Conservation (phyloP, 345 rosid species). For the Atalantia buxifolia region DNA sequence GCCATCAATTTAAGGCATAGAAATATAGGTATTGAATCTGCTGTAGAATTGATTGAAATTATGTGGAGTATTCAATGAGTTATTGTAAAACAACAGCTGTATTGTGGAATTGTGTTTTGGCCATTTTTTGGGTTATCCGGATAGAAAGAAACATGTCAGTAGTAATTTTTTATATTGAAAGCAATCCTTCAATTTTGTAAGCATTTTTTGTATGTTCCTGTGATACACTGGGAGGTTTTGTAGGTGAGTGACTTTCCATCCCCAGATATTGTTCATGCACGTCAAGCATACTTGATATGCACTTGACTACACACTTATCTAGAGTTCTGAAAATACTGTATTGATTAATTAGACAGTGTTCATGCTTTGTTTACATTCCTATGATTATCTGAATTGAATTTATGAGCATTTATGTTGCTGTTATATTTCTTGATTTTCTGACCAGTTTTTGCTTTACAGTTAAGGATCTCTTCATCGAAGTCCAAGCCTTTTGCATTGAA, state of each 20-base stretch:
- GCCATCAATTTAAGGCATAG: not conserved
- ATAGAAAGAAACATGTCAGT: not conserved
- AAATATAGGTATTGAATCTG: not conserved
- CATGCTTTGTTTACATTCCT: not conserved
- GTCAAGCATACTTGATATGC: not conserved
- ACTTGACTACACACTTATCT: not conserved
- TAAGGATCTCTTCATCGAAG: slow-evolving; percentile 93
- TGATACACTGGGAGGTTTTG: not conserved
- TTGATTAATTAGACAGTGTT: not conserved
- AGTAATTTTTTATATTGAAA: not conserved
- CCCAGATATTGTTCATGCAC: too few relatives aligned
- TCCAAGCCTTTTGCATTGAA: slow-evolving; percentile 95
- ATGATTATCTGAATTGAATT: not conserved
- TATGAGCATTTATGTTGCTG: not conserved
- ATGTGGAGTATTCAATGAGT: not conserved
- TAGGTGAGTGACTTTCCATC: not conserved
- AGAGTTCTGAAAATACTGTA: not conserved
- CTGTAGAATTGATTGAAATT: not conserved
- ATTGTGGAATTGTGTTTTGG: not conserved
- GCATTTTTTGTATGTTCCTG: not conserved
- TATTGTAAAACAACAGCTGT: not conserved
- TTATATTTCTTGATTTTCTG: not conserved
- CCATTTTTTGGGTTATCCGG: not conserved
- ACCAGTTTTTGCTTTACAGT: slow-evolving; percentile 45
- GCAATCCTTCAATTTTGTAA: not conserved